Percentiles rank a stretch among this genome's conserved stretches.
Conservation (phyloP, 139 green algal genomes). For the Chlorella vulgaris region DNA sequence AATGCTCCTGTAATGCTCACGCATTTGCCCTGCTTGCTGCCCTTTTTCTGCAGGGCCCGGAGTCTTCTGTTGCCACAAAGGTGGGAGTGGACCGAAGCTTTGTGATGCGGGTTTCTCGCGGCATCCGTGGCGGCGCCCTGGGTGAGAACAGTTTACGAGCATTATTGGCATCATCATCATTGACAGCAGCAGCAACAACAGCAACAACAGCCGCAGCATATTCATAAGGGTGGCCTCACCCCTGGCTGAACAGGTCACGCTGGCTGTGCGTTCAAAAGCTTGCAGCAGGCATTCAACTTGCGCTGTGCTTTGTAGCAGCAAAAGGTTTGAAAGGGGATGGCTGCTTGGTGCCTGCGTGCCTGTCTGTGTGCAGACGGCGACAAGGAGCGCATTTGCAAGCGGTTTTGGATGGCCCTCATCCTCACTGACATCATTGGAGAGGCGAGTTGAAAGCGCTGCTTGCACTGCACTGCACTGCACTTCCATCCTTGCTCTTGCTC, state of each 20-base stretch:
- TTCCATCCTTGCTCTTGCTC: background rate
- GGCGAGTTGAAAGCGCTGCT: slow-evolving; percentile 22
- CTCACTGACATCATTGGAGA: slow-evolving; percentile 80
- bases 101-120: slow-evolving; percentile 1
- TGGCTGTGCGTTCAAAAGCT: too few species aligned
- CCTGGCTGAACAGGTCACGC: too few species aligned
- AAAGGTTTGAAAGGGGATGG: too few species aligned
- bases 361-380: background rate
- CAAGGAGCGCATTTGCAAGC: slow-evolving; percentile 55
- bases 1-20: too few species aligned
- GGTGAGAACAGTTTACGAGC: background rate
- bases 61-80: slow-evolving; percentile 21
- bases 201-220: too few species aligned
- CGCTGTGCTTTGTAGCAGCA: too few species aligned
- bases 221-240: too few species aligned
- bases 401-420: slow-evolving; percentile 73
- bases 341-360: background rate
- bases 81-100: slow-evolving; percentile 23
- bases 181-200: too few species aligned
- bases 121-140: slow-evolving; percentile 1
- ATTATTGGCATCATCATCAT: background rate
- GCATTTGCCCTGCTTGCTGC: too few species aligned
- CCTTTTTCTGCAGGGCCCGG: background rate
- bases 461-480: background rate
- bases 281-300: too few species aligned